Evolutionary conservation across 345 rosid genomes (phyloP).

Genomic region (Lepidium sativum): DNA sequence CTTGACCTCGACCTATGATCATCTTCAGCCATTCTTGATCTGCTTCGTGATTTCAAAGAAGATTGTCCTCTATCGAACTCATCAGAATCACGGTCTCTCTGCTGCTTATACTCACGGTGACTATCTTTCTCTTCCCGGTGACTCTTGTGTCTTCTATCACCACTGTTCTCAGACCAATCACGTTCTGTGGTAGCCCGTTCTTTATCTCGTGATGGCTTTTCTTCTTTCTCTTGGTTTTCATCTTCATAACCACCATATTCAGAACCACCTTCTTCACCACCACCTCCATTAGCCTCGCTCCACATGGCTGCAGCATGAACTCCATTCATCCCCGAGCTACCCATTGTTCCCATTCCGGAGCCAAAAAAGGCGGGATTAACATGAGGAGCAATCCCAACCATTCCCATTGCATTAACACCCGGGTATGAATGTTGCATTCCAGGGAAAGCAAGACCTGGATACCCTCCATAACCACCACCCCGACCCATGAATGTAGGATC

Average conservation of each 20-base stretch:
- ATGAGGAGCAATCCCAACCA: constrained; percentile 86
- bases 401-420: constrained; percentile 65
- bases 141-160: constrained; percentile 55
- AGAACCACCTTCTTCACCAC: constrained; percentile 81
- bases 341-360: constrained; percentile 68
- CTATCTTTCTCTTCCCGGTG: constrained; percentile 63
- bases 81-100: constrained; percentile 58
- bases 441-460: constrained; percentile 65
- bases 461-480: constrained; percentile 71
- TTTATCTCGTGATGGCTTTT: constrained; percentile 50
- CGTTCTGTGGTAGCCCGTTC: constrained; percentile 54
- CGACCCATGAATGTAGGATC: constrained; percentile 78
- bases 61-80: constrained; percentile 68
- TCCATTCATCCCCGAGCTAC: constrained; percentile 62
- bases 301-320: constrained; percentile 53
- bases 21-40: constrained; percentile 59
- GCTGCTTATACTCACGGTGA: constrained; percentile 51
- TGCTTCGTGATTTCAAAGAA: constrained; percentile 58
- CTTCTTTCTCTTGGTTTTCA: constrained; percentile 63
- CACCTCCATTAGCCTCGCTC: constrained; percentile 71
- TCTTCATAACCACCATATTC: constrained; percentile 74
- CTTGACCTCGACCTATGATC: constrained; percentile 61
- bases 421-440: constrained; percentile 76
- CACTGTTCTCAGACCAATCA: constrained; percentile 62
- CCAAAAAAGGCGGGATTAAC: constrained; percentile 81